These are phyloP conservation scores for Narthecium ossifragum DNA, from an alignment of 106 monocot genomes.

Conservation along the genomic window DNA sequence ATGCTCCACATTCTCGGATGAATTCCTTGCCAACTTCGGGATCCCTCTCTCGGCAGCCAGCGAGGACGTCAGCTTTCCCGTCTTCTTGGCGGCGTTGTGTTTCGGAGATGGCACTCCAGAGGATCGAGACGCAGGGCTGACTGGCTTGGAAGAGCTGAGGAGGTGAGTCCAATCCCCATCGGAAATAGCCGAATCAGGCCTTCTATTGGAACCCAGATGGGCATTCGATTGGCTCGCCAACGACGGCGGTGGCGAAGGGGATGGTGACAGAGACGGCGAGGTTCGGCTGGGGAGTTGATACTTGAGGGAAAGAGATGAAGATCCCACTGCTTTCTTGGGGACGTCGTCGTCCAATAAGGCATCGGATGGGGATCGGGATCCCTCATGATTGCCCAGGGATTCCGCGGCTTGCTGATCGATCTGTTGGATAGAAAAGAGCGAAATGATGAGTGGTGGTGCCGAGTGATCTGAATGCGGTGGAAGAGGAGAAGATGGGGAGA, in stretches of 20 bases:
- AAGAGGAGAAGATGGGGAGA: background rate
- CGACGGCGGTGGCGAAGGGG: background rate
- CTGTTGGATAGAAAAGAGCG: conserved; percentile 16
- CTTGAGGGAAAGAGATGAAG: conserved; percentile 29
- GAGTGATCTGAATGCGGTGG: background rate
- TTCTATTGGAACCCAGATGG: background rate
- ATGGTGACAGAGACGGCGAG: conserved; percentile 1
- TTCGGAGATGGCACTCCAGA: background rate
- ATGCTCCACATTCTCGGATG: too few relatives aligned
- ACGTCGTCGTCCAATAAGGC: background rate
- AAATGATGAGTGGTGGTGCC: background rate
- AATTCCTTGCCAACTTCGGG: background rate
- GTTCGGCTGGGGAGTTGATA: conserved; percentile 34
- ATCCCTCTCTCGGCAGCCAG: background rate
- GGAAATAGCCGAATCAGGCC: conserved; percentile 11
- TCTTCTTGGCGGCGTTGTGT: background rate
- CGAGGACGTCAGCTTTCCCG: background rate
- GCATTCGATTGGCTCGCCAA: background rate
- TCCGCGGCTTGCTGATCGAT: conserved; percentile 98
- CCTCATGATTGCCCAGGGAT: conserved; percentile 45
- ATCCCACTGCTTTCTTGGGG: conserved; percentile 16
- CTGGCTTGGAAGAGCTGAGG: conserved; percentile 38
- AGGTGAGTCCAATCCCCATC: conserved; percentile 85
- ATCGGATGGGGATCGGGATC: conserved; percentile 1
- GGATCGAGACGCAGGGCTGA: background rate